These are phyloP conservation scores for Bocquillonia castaneifolia DNA, from an alignment of 441 rosid species.

Conservation along the genomic window DNA sequence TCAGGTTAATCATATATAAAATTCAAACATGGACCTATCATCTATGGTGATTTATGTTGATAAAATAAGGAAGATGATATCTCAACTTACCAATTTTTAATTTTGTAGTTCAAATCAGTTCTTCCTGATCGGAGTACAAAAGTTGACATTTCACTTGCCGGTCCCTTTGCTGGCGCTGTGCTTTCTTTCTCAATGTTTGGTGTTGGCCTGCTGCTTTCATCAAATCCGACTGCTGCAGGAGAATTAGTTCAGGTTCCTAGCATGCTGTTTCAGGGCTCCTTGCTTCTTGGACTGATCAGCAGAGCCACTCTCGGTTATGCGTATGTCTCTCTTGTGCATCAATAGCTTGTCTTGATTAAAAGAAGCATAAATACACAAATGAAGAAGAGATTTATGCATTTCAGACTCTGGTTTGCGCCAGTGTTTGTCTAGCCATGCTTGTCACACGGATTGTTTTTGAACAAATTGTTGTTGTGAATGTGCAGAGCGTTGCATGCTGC, in stretches of 20 bases:
- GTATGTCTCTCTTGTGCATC: conserved; percentile 43
- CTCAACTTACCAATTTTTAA: too few species aligned
- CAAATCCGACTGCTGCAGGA: conserved; percentile 64
- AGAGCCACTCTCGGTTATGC: conserved; percentile 83
- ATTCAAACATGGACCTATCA: background rate
- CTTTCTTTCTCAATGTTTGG: conserved; percentile 81
- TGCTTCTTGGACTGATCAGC: conserved; percentile 93
- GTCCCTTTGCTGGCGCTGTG: conserved; percentile 92
- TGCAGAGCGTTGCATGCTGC: conserved; percentile 87
- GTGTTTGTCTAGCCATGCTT: conserved; percentile 17
- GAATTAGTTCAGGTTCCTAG: conserved; percentile 94
- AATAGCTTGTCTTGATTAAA: conserved; percentile 7
- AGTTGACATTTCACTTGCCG: conserved; percentile 88
- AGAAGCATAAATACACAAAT: background rate
- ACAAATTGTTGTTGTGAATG: conserved; percentile 22
- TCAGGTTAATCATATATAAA: conserved; percentile 42
- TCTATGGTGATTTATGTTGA: background rate
- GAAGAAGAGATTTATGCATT: conserved; percentile 12
- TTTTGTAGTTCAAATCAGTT: conserved; percentile 81
- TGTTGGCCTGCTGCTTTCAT: conserved; percentile 80
- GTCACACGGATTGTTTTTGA: conserved; percentile 8
- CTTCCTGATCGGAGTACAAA: conserved; percentile 90
- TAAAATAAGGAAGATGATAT: too few species aligned
- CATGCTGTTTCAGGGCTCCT: conserved; percentile 84
- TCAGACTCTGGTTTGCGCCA: conserved; percentile 9